Evolutionary conservation across 768 basidiomycete genomes (phyloP).

Genomic region (Hydnomerulius pinastri): DNA sequence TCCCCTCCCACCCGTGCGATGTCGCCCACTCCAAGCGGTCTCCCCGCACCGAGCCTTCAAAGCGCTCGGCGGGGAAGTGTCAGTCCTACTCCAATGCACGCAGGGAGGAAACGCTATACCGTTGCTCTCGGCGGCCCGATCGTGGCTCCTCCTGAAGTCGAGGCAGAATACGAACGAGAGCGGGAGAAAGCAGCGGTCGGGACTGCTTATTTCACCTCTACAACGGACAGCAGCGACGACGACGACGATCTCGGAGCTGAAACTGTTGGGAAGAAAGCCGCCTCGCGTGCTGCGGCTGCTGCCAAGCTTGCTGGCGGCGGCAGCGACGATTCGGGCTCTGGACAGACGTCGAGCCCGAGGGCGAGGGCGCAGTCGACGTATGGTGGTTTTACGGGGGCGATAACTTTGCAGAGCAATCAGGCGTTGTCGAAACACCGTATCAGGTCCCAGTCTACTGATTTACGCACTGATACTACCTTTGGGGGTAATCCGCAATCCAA

Average conservation of each 20-base stretch:
- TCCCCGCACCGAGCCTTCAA: conserved; percentile 45
- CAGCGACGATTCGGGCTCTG: conserved; percentile 23
- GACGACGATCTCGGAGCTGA: conserved; percentile 37
- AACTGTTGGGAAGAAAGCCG: conserved; percentile 59
- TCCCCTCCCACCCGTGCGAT: conserved; percentile 25
- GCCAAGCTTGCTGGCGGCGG: conserved; percentile 31
- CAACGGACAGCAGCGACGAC: conserved; percentile 39
- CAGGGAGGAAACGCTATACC: conserved; percentile 72
- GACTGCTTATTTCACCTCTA: conserved; percentile 44
- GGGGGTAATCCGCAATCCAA: conserved; percentile 11
- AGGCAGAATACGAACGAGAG: conserved; percentile 32
- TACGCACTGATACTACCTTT: conserved; percentile 22
- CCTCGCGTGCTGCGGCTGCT: conserved; percentile 33
- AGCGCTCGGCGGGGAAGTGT: conserved; percentile 53
- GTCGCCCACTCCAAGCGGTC: conserved; percentile 29
- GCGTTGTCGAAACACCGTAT: conserved; percentile 28
- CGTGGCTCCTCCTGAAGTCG: conserved; percentile 37
- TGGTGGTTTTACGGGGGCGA: conserved; percentile 24
- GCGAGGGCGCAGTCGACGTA: conserved; percentile 64
- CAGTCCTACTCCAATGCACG: conserved; percentile 64
- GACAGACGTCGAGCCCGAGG: conserved; percentile 28
- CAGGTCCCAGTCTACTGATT: conserved; percentile 42
- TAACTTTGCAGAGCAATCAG: conserved; percentile 33
- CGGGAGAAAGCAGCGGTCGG: conserved; percentile 31
- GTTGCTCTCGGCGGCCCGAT: conserved; percentile 81